Evolutionary conservation across 78 protist genomes (phyloP), one percentile per base, ranked within the genome.

Genomic region (Guillardia theta): DNA sequence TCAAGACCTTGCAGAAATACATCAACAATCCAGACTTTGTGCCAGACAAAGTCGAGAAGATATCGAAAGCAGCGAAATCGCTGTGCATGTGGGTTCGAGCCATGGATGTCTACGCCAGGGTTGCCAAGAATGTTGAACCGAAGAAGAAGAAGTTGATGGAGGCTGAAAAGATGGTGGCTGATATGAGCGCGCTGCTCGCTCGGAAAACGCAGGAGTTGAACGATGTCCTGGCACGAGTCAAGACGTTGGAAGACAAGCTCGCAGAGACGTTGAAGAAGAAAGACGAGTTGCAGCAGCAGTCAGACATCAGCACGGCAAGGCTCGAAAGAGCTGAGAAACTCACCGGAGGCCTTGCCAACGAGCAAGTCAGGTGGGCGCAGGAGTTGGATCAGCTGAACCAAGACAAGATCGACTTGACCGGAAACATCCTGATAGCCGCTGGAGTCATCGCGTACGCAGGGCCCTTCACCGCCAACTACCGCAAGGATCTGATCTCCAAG

Each of bases 381-480:
- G 37, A 48, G 70, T 45, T 46, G 33, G 37, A 80, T 36, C 80
- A 50, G 78, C 96, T 96, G 33, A 36, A 9, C 24, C 58, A 48
- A 41, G 58, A 27, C 47, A 39, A 41, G 37, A 1, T 0, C 45
- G 70, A 43, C 54, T 95, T 97, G 33, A 62, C 94, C 1, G 99
- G 98, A 37, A 97, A 97, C 94, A 70, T 94, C 43, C 92, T 98
- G 24, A 22, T 97, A 0, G 54, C 96, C 78, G 64, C 97, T 0
- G 98, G 98, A 30, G 30, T 62, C 45, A 37, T 98, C 39, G 94
- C 97, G 39, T 98, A 98, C 93, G 48, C 96, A 5, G 99, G 99
- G 8, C 95, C 98, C 54, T 97, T 97, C 95, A 97, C 97, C 22
- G 39, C 88, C 24, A 22, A 8, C 19, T 98, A 64, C 88, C 88